These are phyloP conservation scores for Xylaria flabelliformis DNA, from an alignment of 495 filamentous ascomycete species.

Conservation along the genomic window DNA sequence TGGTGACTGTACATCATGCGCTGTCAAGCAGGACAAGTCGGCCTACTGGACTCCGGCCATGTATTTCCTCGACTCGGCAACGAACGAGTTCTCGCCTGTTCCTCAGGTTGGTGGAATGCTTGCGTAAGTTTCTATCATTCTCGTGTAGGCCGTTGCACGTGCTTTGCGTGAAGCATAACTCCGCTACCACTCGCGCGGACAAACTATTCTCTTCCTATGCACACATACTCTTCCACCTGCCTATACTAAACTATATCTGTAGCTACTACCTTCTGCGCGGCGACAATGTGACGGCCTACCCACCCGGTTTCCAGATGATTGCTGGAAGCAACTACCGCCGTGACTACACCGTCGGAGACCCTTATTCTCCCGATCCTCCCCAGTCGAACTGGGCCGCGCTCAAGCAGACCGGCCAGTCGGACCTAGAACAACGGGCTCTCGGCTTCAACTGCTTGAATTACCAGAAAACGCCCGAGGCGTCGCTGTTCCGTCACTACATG, in stretches of 20 bases:
- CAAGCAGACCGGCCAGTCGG: constrained; percentile 65
- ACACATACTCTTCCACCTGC: neutral
- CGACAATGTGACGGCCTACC: constrained; percentile 74
- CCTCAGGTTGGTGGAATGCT: constrained; percentile 67
- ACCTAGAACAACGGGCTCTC: constrained; percentile 78
- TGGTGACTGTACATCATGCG: constrained; percentile 69
- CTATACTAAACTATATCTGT: constrained; percentile 30
- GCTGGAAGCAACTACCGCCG: constrained; percentile 74
- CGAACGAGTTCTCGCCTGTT: constrained; percentile 52
- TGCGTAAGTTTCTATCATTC: constrained; percentile 50
- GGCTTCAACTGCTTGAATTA: constrained; percentile 96
- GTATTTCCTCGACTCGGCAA: constrained; percentile 65
- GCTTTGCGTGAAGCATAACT: neutral
- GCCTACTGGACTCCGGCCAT: constrained; percentile 72
- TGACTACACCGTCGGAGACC: constrained; percentile 69
- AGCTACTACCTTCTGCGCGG: constrained; percentile 78
- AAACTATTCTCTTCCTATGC: neutral
- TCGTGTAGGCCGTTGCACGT: neutral
- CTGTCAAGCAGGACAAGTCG: constrained; percentile 68
- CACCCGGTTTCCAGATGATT: constrained; percentile 81
- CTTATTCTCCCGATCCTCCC: constrained; percentile 67
- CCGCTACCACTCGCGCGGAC: neutral
- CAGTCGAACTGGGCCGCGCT: constrained; percentile 70
- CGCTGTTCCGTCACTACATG: constrained; percentile 79
- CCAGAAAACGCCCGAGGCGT: constrained; percentile 62